phyloP scores from a whole-genome alignment of 768 basidiomycete species.

The Ramaria sp. region DNA sequence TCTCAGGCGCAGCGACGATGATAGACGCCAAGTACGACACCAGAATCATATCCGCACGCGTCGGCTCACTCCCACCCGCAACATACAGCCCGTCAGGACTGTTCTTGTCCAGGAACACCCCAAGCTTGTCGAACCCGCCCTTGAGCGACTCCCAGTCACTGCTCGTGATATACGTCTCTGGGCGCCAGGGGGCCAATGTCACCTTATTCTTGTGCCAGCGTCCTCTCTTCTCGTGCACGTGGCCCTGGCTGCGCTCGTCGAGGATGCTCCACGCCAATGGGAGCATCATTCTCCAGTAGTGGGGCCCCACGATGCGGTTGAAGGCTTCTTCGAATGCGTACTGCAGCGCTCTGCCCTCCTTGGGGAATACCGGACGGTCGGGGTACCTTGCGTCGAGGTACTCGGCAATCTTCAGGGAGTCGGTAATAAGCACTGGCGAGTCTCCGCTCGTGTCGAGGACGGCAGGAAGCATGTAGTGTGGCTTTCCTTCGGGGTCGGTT shows the following conservation, averaged over 20 bases:
- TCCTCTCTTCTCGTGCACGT: conserved; percentile 25
- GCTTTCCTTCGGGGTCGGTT: conserved; percentile 40
- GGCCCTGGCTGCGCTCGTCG: conserved; percentile 40
- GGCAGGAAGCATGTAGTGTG: conserved; percentile 59
- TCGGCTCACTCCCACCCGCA: conserved; percentile 52
- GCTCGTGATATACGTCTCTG: not conserved
- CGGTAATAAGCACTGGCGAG: conserved; percentile 43
- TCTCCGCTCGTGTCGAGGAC: conserved; percentile 45
- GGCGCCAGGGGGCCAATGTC: not conserved
- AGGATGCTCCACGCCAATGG: conserved; percentile 56
- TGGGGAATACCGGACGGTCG: conserved; percentile 59
- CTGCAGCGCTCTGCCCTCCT: conserved; percentile 58
- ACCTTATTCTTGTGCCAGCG: conserved; percentile 1
- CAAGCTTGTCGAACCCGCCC: conserved; percentile 56
- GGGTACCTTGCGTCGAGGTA: conserved; percentile 63
- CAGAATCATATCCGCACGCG: conserved; percentile 65
- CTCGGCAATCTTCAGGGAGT: conserved; percentile 53
- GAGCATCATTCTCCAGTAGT: conserved; percentile 58
- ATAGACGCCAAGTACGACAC: conserved; percentile 69
- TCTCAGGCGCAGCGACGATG: conserved; percentile 59
- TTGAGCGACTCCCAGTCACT: conserved; percentile 54
- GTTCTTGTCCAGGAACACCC: conserved; percentile 59
- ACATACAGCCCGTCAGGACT: conserved; percentile 20
- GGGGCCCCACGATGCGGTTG: conserved; percentile 52
- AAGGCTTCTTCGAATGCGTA: conserved; percentile 60